Percentiles rank a stretch among this genome's conserved stretches.
Evolutionary conservation across 331 rosid genomes (phyloP).

Genomic region (Pyrus hybrid): DNA sequence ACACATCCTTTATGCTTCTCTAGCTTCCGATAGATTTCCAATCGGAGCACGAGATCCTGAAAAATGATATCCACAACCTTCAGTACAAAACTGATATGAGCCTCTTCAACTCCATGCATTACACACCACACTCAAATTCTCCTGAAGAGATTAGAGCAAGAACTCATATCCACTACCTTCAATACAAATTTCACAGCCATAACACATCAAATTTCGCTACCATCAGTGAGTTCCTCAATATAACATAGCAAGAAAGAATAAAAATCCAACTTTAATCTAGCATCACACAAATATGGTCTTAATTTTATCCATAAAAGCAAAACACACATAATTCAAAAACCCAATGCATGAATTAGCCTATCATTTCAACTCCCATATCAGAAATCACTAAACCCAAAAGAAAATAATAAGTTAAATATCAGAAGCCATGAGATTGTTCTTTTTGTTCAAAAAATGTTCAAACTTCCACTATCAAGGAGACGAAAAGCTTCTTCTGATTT

Average conservation of each 20-base stretch:
- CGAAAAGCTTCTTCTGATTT: no score
- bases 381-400: neutral
- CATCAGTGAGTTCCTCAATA: neutral
- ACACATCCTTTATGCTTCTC: slow-evolving; percentile 78
- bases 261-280: neutral
- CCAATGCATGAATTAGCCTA: neutral
- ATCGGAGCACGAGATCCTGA: slow-evolving; percentile 81
- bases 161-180: neutral
- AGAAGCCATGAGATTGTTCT: no score
- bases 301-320: neutral
- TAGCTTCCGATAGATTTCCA: slow-evolving; percentile 53
- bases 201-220: neutral
- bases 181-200: neutral
- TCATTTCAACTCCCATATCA: neutral
- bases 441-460: no score
- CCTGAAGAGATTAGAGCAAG: neutral
- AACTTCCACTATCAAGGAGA: no score
- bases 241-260: neutral
- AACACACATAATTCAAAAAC: neutral
- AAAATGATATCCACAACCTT: neutral
- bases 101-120: neutral
- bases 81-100: neutral
- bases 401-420: no score
- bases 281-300: neutral
- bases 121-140: neutral